These are phyloP conservation scores for Trematosphaeria pertusa DNA, from an alignment of 2,329 filamentous ascomycete genomes.

Conservation along the genomic window DNA sequence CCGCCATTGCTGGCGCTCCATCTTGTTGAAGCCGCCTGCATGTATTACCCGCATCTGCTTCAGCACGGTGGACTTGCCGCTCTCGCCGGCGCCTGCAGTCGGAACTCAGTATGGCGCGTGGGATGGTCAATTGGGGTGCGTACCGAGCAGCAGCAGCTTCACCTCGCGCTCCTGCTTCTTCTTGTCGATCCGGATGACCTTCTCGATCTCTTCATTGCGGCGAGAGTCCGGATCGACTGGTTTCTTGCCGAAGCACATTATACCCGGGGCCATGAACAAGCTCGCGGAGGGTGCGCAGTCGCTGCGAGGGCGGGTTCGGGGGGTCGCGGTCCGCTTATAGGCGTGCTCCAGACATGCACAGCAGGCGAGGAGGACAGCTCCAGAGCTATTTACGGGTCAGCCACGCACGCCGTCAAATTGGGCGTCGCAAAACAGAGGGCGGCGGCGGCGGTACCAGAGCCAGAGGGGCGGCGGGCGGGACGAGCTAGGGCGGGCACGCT, in stretches of 20 bases:
- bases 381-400: constrained; percentile 22
- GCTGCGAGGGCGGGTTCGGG: constrained; percentile 5
- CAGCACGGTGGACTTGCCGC: constrained; percentile 93
- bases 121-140: constrained; percentile 37
- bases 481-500: constrained; percentile 4
- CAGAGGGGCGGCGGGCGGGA: constrained; percentile 12
- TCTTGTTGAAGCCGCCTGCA: constrained; percentile 86
- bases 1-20: constrained; percentile 91
- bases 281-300: constrained; percentile 5
- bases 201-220: constrained; percentile 78
- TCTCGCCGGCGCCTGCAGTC: constrained; percentile 85
- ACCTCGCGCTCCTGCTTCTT: constrained; percentile 86
- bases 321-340: constrained; percentile 10
- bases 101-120: constrained; percentile 29
- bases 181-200: constrained; percentile 83
- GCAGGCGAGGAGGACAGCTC: not conserved
- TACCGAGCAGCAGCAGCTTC: constrained; percentile 92
- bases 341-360: constrained; percentile 14
- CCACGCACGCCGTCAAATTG: constrained; percentile 9
- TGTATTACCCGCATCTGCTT: constrained; percentile 99
- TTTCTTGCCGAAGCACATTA: constrained; percentile 62
- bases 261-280: constrained; percentile 45
- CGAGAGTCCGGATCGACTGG: constrained; percentile 55
- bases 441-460: constrained; percentile 13
- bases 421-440: constrained; percentile 2